These are phyloP conservation scores for Ophiostoma angusticollis DNA, from an alignment of 2,329 filamentous ascomycete species.

Conservation along the genomic window DNA sequence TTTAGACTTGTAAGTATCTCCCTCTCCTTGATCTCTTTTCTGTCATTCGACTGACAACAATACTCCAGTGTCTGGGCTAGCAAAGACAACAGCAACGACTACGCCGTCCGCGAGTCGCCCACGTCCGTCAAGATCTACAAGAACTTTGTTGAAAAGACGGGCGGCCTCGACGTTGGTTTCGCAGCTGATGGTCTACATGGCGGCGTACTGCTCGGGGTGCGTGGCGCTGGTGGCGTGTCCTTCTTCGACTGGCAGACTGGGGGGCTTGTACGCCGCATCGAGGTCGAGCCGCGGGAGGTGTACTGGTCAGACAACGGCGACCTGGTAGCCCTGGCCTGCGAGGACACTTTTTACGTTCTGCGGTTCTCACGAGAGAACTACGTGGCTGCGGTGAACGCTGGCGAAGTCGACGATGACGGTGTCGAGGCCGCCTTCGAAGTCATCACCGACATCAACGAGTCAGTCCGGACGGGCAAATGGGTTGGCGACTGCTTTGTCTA, in stretches of 20 bases:
- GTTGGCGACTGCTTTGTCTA: conserved; percentile 98
- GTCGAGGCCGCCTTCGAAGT: conserved; percentile 95
- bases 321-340: conserved; percentile 81
- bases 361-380: conserved; percentile 86
- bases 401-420: conserved; percentile 75
- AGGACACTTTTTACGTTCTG: conserved; percentile 90
- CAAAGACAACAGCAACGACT: conserved; percentile 97
- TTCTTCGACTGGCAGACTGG: conserved; percentile 96
- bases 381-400: conserved; percentile 66
- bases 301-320: conserved; percentile 98
- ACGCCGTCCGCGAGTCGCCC: conserved; percentile 86
- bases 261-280: conserved; percentile 79
- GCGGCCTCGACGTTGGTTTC: conserved; percentile 87
- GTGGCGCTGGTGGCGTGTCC: conserved; percentile 85
- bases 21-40: neutral
- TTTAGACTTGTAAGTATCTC: conserved; percentile 53
- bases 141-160: conserved; percentile 87
- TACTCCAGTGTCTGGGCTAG: conserved; percentile 63
- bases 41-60: too few species aligned
- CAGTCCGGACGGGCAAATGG: conserved; percentile 89
- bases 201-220: conserved; percentile 83
- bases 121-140: conserved; percentile 96
- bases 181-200: conserved; percentile 84
- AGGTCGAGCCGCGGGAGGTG: conserved; percentile 59
- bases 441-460: conserved; percentile 89